Conservation (phyloP, 306 rosid species). For the Ziziphus jujuba region DNA sequence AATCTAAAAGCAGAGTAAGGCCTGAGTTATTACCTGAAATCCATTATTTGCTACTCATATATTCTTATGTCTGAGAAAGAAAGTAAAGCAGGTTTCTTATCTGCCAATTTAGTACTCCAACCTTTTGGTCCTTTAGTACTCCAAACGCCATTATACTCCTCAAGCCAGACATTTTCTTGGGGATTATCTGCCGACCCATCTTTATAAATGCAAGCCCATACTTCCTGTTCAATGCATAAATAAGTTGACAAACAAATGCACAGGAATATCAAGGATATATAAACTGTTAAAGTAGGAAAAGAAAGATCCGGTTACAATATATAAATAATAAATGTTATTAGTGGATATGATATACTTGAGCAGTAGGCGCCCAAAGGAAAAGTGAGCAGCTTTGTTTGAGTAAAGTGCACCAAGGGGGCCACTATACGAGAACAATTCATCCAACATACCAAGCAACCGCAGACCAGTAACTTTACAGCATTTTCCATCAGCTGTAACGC, state of each 20-base stretch:
- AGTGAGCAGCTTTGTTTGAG: slow-evolving; percentile 68
- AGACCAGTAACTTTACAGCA: too few species aligned
- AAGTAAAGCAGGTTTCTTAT: slow-evolving; percentile 61
- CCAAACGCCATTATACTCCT: slow-evolving; percentile 86
- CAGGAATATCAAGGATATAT: too few species aligned
- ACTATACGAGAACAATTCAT: slow-evolving; percentile 73
- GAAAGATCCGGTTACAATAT: too few species aligned
- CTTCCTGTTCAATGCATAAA: too few species aligned
- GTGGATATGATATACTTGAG: slow-evolving; percentile 73
- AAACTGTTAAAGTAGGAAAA: too few species aligned
- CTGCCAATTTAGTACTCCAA: slow-evolving; percentile 75
- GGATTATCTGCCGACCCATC: too few species aligned
- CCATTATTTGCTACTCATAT: too few species aligned
- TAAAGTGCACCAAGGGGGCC: slow-evolving; percentile 87
- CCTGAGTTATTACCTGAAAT: too few species aligned
- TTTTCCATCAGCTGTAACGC: too few species aligned
- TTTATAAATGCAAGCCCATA: slow-evolving; percentile 30
- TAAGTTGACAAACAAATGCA: too few species aligned
- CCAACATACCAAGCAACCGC: slow-evolving; percentile 90
- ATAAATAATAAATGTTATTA: too few species aligned
- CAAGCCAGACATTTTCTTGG: slow-evolving; percentile 63
- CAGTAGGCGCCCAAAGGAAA: slow-evolving; percentile 92
- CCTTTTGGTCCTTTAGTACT: slow-evolving; percentile 66
- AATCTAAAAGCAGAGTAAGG: slow-evolving; percentile 12
- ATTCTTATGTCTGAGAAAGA: too few species aligned